Percentiles rank a stretch among this genome's conserved stretches.
Evolutionary conservation across 73 alveolate species (phyloP).

Genomic region (Blepharisma stoltei): DNA sequence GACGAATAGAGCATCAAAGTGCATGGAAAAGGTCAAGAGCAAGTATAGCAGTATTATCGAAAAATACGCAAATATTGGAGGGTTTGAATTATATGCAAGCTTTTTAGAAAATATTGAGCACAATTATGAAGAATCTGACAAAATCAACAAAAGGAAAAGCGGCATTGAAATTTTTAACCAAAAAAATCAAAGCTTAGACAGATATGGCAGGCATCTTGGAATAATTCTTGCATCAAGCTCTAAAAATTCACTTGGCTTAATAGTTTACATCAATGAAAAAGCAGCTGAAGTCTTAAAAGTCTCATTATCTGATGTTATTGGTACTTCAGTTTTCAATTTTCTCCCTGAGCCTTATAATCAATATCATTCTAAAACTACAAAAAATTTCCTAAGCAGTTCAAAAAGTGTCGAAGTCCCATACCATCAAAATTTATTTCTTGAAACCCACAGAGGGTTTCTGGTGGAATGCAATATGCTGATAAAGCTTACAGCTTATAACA

Average conservation of each 20-base stretch:
- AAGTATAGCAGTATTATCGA: no score
- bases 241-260: not conserved
- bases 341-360: not conserved
- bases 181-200: no score
- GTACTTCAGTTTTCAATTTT: not conserved
- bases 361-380: not conserved
- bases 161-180: no score
- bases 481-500: no score
- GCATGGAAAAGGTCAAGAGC: no score
- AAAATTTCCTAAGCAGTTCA: not conserved
- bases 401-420: not conserved
- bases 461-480: not conserved
- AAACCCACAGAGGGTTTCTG: not conserved
- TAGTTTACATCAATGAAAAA: not conserved
- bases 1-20: no score
- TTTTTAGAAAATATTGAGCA: no score
- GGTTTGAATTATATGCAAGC: no score
- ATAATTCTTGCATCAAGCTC: not conserved
- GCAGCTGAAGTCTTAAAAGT: not conserved
- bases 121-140: no score
- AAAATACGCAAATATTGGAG: no score
- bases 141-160: no score
- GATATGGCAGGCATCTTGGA: not conserved
- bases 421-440: not conserved
- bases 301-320: not conserved